Evolutionary conservation across 495 filamentous ascomycete species (phyloP), one percentile per base, ranked within the genome.

Genomic region (Geopyxis carbonaria): DNA sequence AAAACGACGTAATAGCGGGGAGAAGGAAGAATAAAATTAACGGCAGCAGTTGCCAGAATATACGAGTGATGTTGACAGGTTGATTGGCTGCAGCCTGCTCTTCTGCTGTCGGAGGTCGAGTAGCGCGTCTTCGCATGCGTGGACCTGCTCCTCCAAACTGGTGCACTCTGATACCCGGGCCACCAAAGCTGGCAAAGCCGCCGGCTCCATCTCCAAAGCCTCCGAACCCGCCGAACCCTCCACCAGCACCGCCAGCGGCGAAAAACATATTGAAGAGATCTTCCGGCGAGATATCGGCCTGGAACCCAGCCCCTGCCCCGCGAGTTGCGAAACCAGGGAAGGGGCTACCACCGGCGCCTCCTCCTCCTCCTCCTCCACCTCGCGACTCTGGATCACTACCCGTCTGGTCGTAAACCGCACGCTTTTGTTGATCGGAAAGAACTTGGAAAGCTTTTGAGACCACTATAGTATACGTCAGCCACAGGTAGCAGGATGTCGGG

Each of bases 261-360:
- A 97, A 97, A 66, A 97, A 94, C 45, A 86, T 72, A 56, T 85
- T 75, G 61, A 97, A 95, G 61, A 95, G 66, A 52, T 97, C 89
- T 61, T 97, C 89, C 0, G 89, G 87, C 25, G 80, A 91, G 40
- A 97, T 89, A 54, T 95, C 89, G 58, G 76, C 89, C 66, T 73
- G 73, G 47, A 71, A 72, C 15, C 65, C 66, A 23, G 69, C 66
- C 9, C 68, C 69, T 8, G 53, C 48, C 18, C 40, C 47, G 40
- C 54, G 4, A 40, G 57, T 40, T 62, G 68, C 64, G 48, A 86
- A 87, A 16, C 81, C 78, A 45, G 69, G 64, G 58, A 93, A 95
- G 11, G 78, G 78, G 35, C 73, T 73, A 28, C 61, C 32, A 61
- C 66, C 45, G 62, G 65, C 25, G 59, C 59, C 31, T 57, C 59